Conservation (phyloP, 805 yeast species). For the Yarrowia porcina region DNA sequence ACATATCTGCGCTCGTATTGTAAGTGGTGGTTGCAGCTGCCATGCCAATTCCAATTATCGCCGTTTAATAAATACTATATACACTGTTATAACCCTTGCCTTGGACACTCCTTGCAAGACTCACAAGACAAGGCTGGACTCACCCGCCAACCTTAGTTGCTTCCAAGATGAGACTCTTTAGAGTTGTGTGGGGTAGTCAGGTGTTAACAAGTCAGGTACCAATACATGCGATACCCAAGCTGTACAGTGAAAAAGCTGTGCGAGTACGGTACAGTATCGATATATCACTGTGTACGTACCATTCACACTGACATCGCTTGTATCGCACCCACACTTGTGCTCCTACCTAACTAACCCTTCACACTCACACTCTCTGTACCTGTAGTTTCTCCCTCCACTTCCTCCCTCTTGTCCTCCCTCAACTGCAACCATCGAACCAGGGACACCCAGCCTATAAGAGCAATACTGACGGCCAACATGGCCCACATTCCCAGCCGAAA, state of each 20-base stretch:
- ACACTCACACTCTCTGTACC: no score
- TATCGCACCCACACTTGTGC: no score
- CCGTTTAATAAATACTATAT: not conserved
- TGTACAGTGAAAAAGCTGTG: no score
- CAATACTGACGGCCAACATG: conserved; percentile 19
- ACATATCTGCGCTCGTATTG: no score
- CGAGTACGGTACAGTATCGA: no score
- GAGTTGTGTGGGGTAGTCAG: conserved; percentile 24
- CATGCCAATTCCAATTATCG: no score
- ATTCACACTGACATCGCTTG: no score
- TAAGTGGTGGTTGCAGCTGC: no score
- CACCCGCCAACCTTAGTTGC: conserved; percentile 16
- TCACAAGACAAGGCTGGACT: not conserved
- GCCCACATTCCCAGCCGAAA: conserved; percentile 39
- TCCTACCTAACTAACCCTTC: no score
- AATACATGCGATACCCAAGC: no score
- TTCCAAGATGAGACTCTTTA: not conserved
- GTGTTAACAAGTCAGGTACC: not conserved
- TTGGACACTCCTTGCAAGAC: no score
- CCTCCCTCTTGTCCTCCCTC: not conserved
- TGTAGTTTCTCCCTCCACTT: not conserved
- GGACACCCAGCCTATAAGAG: not conserved
- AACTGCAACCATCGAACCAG: conserved; percentile 5
- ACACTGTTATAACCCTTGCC: not conserved
- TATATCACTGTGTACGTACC: no score